phyloP scores from a whole-genome alignment of 768 basidiomycete genomes.

The Zangia roseola region DNA sequence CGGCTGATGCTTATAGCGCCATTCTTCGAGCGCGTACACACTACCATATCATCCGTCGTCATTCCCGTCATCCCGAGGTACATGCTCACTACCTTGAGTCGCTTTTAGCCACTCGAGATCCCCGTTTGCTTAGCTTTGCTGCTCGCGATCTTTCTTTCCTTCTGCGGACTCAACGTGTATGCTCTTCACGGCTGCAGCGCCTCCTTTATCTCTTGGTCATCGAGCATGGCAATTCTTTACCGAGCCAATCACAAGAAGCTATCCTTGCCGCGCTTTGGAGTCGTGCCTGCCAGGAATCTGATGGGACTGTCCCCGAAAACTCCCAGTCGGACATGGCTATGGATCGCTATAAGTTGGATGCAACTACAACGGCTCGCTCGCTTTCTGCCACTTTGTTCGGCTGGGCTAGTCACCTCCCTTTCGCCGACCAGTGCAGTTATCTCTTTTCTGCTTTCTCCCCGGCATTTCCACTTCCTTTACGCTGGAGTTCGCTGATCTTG shows the following conservation, averaged over 20 bases:
- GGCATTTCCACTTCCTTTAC: slow-evolving; percentile 25
- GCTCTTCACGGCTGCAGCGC: slow-evolving; percentile 35
- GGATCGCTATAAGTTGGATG: slow-evolving; percentile 3
- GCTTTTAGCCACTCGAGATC: slow-evolving; percentile 33
- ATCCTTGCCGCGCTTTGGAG: slow-evolving; percentile 37
- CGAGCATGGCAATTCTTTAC: slow-evolving; percentile 23
- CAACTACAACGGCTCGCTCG: slow-evolving; percentile 11
- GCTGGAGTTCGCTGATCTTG: slow-evolving; percentile 45
- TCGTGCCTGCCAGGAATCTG: slow-evolving; percentile 26
- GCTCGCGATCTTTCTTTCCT: slow-evolving; percentile 35
- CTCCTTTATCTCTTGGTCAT: slow-evolving; percentile 44
- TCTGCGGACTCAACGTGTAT: slow-evolving; percentile 33
- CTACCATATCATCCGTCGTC: slow-evolving; percentile 40
- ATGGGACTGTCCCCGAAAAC: not conserved
- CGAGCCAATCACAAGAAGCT: slow-evolving; percentile 27
- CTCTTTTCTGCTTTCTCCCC: slow-evolving; percentile 31
- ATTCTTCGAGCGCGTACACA: slow-evolving; percentile 38
- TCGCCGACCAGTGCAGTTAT: not conserved
- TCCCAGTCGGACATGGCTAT: not conserved
- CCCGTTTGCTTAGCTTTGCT: slow-evolving; percentile 29
- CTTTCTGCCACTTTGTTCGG: slow-evolving; percentile 15
- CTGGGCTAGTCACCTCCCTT: not conserved
- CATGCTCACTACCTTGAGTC: slow-evolving; percentile 48
- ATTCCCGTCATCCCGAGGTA: slow-evolving; percentile 39
- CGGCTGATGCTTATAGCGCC: slow-evolving; percentile 5